A percentile compares a stretch with the other conserved stretches of the same genome.
These are phyloP conservation scores for Pisolithus thermaeus DNA, from an alignment of 1,284 basidiomycete species.

Conservation along the genomic window DNA sequence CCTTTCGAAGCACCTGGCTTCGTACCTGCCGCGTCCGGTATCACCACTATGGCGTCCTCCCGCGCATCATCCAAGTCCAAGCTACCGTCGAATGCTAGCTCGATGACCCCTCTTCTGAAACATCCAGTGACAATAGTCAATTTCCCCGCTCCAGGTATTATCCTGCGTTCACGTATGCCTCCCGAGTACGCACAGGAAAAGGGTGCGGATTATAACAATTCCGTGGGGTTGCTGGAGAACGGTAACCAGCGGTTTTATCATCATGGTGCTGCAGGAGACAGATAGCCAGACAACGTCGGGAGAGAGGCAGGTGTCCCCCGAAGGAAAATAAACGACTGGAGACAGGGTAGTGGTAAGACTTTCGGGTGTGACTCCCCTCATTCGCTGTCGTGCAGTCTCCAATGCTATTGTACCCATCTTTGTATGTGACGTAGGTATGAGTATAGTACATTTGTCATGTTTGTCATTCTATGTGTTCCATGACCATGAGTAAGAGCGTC, in stretches of 20 bases:
- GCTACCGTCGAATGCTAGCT: neutral
- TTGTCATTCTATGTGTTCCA: constrained; percentile 15
- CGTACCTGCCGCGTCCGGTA: constrained; percentile 19
- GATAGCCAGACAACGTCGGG: neutral
- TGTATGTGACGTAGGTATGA: too few relatives aligned
- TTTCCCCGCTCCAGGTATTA: constrained; percentile 36
- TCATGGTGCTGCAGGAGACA: constrained; percentile 12
- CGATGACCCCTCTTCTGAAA: constrained; percentile 28
- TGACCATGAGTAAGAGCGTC: constrained; percentile 52
- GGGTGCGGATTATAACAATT: constrained; percentile 45
- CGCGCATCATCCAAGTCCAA: neutral
- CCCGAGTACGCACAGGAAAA: constrained; percentile 44
- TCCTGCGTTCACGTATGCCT: constrained; percentile 44
- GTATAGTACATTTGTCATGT: too few relatives aligned
- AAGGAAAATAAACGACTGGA: too few relatives aligned
- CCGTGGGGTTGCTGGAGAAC: constrained; percentile 49
- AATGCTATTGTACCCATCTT: too few relatives aligned
- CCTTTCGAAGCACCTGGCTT: constrained; percentile 44
- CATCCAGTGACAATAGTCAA: constrained; percentile 41
- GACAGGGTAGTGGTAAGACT: too few relatives aligned
- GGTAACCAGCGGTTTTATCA: constrained; percentile 49
- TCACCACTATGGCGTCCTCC: constrained; percentile 5
- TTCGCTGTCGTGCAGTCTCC: too few relatives aligned
- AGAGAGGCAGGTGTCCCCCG: too few relatives aligned
- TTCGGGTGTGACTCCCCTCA: too few relatives aligned